Base-by-base conservation (phyloP, 2,329 filamentous ascomycete genomes). In the Dothiorella sarmentorum region DNA sequence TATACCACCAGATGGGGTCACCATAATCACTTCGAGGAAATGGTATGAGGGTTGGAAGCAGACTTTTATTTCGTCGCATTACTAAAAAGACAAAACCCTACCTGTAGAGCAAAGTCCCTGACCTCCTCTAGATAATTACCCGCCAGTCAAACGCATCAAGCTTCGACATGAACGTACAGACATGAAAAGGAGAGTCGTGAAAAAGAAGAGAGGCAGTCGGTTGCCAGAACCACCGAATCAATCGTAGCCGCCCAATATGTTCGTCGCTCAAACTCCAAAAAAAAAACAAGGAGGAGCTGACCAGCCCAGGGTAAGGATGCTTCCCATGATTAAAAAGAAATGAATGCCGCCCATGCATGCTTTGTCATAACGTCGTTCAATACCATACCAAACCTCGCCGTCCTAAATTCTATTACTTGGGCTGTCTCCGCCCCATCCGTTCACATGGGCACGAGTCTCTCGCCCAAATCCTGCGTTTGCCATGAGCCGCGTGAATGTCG, bases 401-500 rank as follows among this genome's bases (percentile, higher is more conserved):
- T 29, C 31, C 35, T 53, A 53, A 40, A 53, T 53, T n/a, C 49
- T 53, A 53, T 53, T 53, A 27, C 49, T 40, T 29, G 49, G 49
- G 35, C 33, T 38, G n/a, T 53, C 49, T 11, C 11, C 35, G 3
- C 55, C 55, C 55, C 55, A 58, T 13, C 38, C 55, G 7, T 47
- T 58, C 11, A 47, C 33, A 18, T 58, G 42, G 26, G 40, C 55
- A 33, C 55, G 55, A 24, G 31, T 58, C 42, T 58, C 42, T 38
- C 55, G 55, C 11, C 55, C 43, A 29, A 71, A 73, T 10, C 75
- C 75, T 7, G 74, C 75, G 37, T 72, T 64, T 64, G 74, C 73
- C 74, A 77, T 76, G 45, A 77, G 63, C 47, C 70, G 69, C 0
- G 71, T 73, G 59, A 76, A 76, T 3, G 75, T 77, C 3, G 75